phyloP scores from a whole-genome alignment of 306 rosid species.

The Fragaria iinumae region DNA sequence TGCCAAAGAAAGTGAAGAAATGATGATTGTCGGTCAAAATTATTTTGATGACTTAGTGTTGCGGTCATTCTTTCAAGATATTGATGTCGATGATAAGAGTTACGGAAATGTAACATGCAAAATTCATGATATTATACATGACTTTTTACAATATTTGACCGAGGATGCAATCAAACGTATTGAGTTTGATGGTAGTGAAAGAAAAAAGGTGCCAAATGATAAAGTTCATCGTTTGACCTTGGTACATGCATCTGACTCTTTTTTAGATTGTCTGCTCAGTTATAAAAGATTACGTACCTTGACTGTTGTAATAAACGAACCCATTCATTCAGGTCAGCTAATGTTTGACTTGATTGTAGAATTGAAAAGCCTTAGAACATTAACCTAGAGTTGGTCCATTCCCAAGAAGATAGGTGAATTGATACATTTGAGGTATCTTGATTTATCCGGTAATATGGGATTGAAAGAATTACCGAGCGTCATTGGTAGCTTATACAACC shows the following conservation, averaged over 20 bases:
- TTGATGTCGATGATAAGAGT: not conserved
- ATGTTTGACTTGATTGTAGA: not conserved
- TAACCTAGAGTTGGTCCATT: not conserved
- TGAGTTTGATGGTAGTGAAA: not conserved
- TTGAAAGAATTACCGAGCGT: too few relatives aligned
- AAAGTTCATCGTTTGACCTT: not conserved
- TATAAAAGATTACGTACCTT: not conserved
- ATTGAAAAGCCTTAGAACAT: not conserved
- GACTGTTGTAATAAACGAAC: rapidly evolving
- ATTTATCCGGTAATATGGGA: too few relatives aligned
- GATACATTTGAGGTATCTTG: too few relatives aligned
- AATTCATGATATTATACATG: slow-evolving; percentile 3
- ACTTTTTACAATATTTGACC: not conserved
- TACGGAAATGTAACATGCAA: not conserved
- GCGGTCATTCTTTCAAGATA: too few relatives aligned
- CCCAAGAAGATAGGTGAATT: too few relatives aligned
- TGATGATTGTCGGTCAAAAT: not conserved
- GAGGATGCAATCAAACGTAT: too few relatives aligned
- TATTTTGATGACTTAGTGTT: not conserved
- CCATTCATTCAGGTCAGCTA: too few relatives aligned
- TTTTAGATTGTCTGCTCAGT: rapidly evolving
- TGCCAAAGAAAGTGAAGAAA: not conserved
- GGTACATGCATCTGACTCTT: too few relatives aligned
- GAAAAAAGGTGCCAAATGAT: not conserved
- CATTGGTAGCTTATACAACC: too few relatives aligned